Conservation (phyloP, 2,329 filamentous ascomycete species). For the Aspergillus fumigatus region DNA sequence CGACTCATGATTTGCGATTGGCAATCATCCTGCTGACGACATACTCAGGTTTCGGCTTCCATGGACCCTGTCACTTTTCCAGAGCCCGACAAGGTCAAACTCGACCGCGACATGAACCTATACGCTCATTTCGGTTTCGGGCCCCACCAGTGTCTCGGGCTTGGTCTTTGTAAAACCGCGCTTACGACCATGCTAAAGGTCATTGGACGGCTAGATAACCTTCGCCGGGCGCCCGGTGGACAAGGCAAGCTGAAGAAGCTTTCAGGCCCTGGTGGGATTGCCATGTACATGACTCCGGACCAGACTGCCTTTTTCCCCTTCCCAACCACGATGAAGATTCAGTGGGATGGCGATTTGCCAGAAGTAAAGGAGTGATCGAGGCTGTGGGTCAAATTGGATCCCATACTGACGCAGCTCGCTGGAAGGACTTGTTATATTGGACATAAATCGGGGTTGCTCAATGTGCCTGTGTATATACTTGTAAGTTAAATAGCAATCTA, state of each 20-base stretch:
- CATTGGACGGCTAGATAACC: slow-evolving; percentile 37
- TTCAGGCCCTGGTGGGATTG: slow-evolving; percentile 35
- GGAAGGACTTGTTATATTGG: background rate
- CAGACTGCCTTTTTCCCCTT: slow-evolving; percentile 41
- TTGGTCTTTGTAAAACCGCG: slow-evolving; percentile 28
- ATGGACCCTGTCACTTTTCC: slow-evolving; percentile 35
- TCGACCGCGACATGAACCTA: slow-evolving; percentile 56
- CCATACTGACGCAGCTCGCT: background rate
- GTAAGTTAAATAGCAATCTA: background rate
- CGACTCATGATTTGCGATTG: background rate
- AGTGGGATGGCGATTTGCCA: slow-evolving; percentile 40
- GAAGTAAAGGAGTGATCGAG: slow-evolving; percentile 5
- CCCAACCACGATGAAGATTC: slow-evolving; percentile 42
- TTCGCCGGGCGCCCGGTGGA: slow-evolving; percentile 38
- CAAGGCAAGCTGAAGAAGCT: slow-evolving; percentile 40
- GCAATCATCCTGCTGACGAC: background rate
- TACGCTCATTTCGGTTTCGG: slow-evolving; percentile 65
- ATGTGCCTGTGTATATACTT: background rate
- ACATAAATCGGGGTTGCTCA: background rate
- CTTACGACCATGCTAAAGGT: slow-evolving; percentile 39
- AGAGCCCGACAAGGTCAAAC: slow-evolving; percentile 48
- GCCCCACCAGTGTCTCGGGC: slow-evolving; percentile 59
- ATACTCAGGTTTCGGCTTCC: slow-evolving; percentile 27
- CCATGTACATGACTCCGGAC: slow-evolving; percentile 42
- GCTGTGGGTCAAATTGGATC: background rate